phyloP scores from a whole-genome alignment of 139 green algal genomes.

The Nannochloris sp. region DNA sequence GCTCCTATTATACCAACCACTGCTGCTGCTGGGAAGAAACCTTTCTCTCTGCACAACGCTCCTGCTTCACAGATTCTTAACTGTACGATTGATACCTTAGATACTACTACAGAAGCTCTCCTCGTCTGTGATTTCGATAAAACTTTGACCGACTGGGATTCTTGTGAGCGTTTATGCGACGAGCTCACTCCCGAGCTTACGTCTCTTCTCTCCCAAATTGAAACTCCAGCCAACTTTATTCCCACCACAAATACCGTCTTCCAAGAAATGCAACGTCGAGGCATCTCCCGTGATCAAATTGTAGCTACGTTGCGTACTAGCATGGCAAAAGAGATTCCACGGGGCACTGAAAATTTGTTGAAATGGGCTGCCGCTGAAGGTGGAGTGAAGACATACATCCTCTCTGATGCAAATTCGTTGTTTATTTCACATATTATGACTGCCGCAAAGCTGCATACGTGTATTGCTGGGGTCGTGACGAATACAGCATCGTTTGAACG shows the following conservation, averaged over 20 bases:
- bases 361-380: conserved; percentile 19
- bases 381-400: conserved; percentile 39
- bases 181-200: conserved; percentile 75
- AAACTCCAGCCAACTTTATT: conserved; percentile 64
- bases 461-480: conserved; percentile 55
- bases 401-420: conserved; percentile 68
- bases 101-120: conserved; percentile 8
- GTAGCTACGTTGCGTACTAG: conserved; percentile 48
- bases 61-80: not conserved
- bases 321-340: conserved; percentile 49
- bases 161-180: conserved; percentile 53
- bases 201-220: conserved; percentile 52
- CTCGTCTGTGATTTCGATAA: conserved; percentile 77
- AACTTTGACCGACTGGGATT: conserved; percentile 64
- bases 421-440: conserved; percentile 72
- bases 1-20: not conserved
- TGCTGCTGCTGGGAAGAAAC: not conserved
- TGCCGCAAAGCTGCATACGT: conserved; percentile 7
- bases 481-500: conserved; percentile 55
- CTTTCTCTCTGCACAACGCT: not conserved
- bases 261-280: conserved; percentile 58
- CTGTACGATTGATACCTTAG: not conserved
- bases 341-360: conserved; percentile 33
- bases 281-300: conserved; percentile 57
- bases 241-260: conserved; percentile 72